phyloP scores from a whole-genome alignment of 73 alveolate species.

The Breviolum minutum region DNA sequence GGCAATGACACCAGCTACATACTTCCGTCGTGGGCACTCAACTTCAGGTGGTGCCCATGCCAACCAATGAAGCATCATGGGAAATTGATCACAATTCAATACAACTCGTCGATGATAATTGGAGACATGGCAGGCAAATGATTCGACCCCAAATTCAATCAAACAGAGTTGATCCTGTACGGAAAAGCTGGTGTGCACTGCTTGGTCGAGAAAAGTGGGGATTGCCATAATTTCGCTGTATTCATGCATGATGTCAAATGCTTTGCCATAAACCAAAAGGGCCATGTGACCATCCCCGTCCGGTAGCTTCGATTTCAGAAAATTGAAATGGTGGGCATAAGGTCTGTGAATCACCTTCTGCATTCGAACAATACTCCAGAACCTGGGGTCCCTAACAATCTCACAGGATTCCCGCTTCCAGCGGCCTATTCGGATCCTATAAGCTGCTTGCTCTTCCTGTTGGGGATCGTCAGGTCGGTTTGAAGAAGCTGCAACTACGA shows the following conservation, averaged over 20 bases:
- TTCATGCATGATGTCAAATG: not conserved
- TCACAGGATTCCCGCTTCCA: not conserved
- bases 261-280: not conserved
- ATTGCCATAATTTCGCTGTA: not conserved
- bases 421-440: constrained; percentile 5
- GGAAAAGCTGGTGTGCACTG: not conserved
- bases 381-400: not conserved
- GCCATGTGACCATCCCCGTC: not conserved
- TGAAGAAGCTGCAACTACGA: not conserved
- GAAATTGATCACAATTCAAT: not conserved
- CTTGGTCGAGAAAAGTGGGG: not conserved
- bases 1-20: not conserved
- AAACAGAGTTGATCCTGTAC: too few species aligned
- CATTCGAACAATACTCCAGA: not conserved
- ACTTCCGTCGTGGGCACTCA: not conserved
- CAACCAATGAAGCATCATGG: not conserved
- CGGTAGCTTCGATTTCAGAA: not conserved
- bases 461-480: not conserved
- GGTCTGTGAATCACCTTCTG: not conserved
- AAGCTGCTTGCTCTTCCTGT: not conserved
- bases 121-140: not conserved
- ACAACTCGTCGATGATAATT: not conserved
- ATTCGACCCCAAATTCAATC: not conserved
- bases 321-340: not conserved
- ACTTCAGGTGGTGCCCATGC: not conserved